Conservation (phyloP, 164 flowering plant genomes). For the Kingdonia uniflora region DNA sequence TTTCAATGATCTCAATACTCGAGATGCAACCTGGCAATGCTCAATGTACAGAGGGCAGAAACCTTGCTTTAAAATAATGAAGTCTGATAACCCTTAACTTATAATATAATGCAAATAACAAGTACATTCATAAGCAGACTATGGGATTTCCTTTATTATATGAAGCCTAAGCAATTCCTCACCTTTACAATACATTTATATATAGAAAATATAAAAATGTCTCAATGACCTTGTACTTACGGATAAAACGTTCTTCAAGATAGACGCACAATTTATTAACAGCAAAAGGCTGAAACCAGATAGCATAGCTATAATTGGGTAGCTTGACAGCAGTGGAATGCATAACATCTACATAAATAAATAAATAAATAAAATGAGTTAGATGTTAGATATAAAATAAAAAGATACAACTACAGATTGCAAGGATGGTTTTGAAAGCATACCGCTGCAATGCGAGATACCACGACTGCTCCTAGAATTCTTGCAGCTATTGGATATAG, state of each 20-base stretch:
- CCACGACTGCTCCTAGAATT: constrained; percentile 29
- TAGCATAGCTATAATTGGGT: constrained; percentile 4
- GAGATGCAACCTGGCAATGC: no score
- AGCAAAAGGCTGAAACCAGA: neutral
- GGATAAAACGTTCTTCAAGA: neutral
- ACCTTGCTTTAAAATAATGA: no score
- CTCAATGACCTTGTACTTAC: neutral
- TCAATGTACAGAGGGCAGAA: no score
- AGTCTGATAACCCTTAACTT: no score
- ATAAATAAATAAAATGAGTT: neutral
- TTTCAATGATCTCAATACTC: no score
- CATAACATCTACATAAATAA: constrained; percentile 1
- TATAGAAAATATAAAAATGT: no score
- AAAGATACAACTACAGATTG: neutral
- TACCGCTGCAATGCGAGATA: constrained; percentile 47
- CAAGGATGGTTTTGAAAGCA: neutral
- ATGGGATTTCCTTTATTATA: no score
- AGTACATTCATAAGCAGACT: no score
- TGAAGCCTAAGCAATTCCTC: no score
- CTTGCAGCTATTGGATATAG: constrained; percentile 40
- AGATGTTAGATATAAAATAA: neutral
- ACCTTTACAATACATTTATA: no score
- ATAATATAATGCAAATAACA: no score
- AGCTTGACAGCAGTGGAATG: neutral
- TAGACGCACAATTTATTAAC: constrained; percentile 1